A percentile compares a stretch with the other conserved stretches of the same genome.
Evolutionary conservation across 306 rosid genomes (phyloP).

Genomic region (Cucurbita pepo): DNA sequence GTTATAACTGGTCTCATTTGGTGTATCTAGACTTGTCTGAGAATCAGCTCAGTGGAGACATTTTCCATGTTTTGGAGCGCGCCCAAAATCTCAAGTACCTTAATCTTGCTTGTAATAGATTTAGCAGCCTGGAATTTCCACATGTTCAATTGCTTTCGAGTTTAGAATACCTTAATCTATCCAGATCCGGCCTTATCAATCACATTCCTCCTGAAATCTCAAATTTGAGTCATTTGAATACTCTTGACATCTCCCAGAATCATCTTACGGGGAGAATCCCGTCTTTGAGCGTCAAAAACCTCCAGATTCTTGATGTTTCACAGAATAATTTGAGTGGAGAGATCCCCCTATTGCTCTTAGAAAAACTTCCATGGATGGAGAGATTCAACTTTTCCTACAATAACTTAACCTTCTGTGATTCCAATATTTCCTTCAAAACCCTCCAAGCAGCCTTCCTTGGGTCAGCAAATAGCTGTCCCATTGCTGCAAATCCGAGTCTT

Average conservation of each 20-base stretch:
- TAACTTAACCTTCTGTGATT: constrained; percentile 65
- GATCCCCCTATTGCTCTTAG: constrained; percentile 37
- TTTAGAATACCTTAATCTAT: constrained; percentile 74
- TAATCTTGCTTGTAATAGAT: constrained; percentile 73
- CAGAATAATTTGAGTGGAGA: constrained; percentile 70
- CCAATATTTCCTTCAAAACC: constrained; percentile 32
- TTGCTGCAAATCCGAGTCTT: constrained; percentile 69
- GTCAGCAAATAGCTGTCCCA: constrained; percentile 62
- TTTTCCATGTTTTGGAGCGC: constrained; percentile 37
- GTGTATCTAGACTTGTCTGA: constrained; percentile 78
- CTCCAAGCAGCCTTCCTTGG: constrained; percentile 48
- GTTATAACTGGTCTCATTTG: constrained; percentile 51
- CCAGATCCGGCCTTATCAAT: constrained; percentile 51
- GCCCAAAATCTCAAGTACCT: constrained; percentile 52
- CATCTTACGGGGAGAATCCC: constrained; percentile 62
- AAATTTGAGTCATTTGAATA: constrained; percentile 29
- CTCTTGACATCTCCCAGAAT: constrained; percentile 75
- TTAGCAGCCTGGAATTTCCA: constrained; percentile 50
- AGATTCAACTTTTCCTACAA: constrained; percentile 82
- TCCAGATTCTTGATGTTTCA: constrained; percentile 68
- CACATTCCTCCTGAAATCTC: constrained; percentile 59
- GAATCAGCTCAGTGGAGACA: constrained; percentile 66
- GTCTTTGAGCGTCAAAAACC: constrained; percentile 18
- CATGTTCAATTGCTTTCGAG: constrained; percentile 27
- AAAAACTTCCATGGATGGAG: constrained; percentile 64